These are phyloP conservation scores for Aspergillus glaucus DNA, from an alignment of 2,329 filamentous ascomycete genomes.

Conservation along the genomic window DNA sequence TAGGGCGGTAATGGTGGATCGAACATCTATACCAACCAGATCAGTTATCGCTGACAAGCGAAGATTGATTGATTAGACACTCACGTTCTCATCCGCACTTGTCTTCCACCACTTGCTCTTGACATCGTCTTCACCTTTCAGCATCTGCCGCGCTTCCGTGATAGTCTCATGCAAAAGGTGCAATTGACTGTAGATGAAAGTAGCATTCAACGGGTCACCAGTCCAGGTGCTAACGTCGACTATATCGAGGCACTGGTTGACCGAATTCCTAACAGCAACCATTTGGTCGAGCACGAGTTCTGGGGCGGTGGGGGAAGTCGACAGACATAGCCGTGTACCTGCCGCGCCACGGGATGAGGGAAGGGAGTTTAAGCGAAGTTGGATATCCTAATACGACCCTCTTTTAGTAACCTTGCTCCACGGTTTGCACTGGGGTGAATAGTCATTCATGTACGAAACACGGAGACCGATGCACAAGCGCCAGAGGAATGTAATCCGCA, in stretches of 20 bases:
- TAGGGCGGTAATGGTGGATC: slow-evolving; percentile 57
- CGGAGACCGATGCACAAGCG: too few relatives aligned
- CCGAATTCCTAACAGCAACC: slow-evolving; percentile 63
- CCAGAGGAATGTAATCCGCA: background rate
- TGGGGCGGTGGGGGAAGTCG: slow-evolving; percentile 48
- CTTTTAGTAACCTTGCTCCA: background rate
- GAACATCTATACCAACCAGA: slow-evolving; percentile 42
- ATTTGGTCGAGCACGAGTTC: slow-evolving; percentile 63
- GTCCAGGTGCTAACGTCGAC: slow-evolving; percentile 71
- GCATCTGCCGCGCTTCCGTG: slow-evolving; percentile 51
- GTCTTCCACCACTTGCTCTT: slow-evolving; percentile 52
- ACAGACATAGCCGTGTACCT: slow-evolving; percentile 48
- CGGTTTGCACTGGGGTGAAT: background rate
- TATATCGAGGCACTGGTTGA: slow-evolving; percentile 78
- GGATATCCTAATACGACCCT: slow-evolving; percentile 54
- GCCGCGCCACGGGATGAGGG: slow-evolving; percentile 47
- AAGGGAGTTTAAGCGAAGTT: slow-evolving; percentile 59
- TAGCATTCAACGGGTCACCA: slow-evolving; percentile 55
- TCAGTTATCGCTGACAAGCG: background rate
- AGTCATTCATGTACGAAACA: background rate
- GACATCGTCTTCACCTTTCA: slow-evolving; percentile 50
- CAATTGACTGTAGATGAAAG: slow-evolving; percentile 54
- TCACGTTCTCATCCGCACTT: slow-evolving; percentile 53
- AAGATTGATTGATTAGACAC: slow-evolving; percentile 13
- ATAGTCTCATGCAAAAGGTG: slow-evolving; percentile 56